Base-by-base conservation (phyloP, 1,284 basidiomycete species). In the Sanghuangporus baumii region DNA sequence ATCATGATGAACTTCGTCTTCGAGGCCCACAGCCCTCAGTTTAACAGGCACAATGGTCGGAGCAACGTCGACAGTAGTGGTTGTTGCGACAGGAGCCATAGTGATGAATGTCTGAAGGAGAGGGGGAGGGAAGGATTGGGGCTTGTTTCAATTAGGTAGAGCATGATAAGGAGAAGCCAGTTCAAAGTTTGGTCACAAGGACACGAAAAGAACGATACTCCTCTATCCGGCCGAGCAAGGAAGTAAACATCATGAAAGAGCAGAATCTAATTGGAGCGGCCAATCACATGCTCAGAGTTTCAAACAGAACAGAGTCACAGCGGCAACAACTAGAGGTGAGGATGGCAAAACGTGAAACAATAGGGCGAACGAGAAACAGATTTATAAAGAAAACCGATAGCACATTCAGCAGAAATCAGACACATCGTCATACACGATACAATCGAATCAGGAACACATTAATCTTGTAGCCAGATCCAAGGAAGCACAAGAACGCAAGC, bases 61-160 rank as follows among this genome's bases (percentile, higher is more conserved):
- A 43, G 40, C 41, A 16, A n/a, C 16, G 31, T 23, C 55, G 5
- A 37, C 41, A 14, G 26, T 20, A 31, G 37, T n/a, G 40, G 9
- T 18, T 11, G 46, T 46, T 46, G 56, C 56, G n/a, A 58, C 40
- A 47, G 56, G 56, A 58, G 56, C 56, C 56, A 58, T 58, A 12
- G 18, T 56, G 31, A 38, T 58, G 20, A 14, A 16, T 23, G 55
- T 20, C 18, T 41, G 46, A 23, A 46, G n/a, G 51, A 52, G 51
- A 34, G 6, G 31, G 31, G n/a, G 47, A 16, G 47, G 23, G 16
- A 52, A 31, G 51, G 51, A 3, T n/a, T 12, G 23, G 51, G 2
- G 51, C 2, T 52, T 31, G 20, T 2, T 26, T 18, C 23, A 6
- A 9, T 16, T 48, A 11, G n/a, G n/a, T 16, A 48, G 47, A 18